phyloP scores from a whole-genome alignment of 108 stramenopile species.

The Mediolabrus comicus region DNA sequence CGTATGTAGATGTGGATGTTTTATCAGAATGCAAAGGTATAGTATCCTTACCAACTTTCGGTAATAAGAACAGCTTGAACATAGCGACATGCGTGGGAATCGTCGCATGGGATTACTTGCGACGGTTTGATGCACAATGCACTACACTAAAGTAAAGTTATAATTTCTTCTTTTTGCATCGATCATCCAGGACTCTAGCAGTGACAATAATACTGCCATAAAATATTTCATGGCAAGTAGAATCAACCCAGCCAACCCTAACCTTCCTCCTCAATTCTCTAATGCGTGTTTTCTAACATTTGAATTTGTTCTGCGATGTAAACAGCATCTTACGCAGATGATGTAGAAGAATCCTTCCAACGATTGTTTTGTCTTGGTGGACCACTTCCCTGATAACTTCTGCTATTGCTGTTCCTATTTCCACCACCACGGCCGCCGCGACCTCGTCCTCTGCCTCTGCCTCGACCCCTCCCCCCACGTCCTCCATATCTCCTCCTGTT shows the following conservation, averaged over 20 bases:
- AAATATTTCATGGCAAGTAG: no score
- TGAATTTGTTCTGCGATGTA: background rate
- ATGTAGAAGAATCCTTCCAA: constrained; percentile 32
- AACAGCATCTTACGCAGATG: background rate
- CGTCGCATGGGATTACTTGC: constrained; percentile 52
- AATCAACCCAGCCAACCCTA: background rate
- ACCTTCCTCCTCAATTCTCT: background rate
- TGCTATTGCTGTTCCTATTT: background rate
- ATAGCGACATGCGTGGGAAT: constrained; percentile 59
- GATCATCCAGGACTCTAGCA: background rate
- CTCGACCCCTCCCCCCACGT: constrained; percentile 23
- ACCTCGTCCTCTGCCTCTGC: constrained; percentile 5
- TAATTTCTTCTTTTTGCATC: background rate
- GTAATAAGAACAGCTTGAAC: constrained; percentile 59
- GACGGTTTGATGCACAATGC: constrained; percentile 7
- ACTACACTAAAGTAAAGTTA: background rate
- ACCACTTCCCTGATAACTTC: constrained; percentile 13
- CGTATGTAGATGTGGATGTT: constrained; percentile 42
- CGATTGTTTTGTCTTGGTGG: constrained; percentile 42
- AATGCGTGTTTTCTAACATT: background rate
- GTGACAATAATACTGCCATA: background rate
- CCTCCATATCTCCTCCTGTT: constrained; percentile 43
- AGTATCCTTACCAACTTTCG: constrained; percentile 52
- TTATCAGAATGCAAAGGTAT: constrained; percentile 49
- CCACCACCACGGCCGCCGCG: constrained; percentile 6